Evolutionary conservation across 2,329 filamentous ascomycete genomes (phyloP).

Genomic region (Tolypocladium album): DNA sequence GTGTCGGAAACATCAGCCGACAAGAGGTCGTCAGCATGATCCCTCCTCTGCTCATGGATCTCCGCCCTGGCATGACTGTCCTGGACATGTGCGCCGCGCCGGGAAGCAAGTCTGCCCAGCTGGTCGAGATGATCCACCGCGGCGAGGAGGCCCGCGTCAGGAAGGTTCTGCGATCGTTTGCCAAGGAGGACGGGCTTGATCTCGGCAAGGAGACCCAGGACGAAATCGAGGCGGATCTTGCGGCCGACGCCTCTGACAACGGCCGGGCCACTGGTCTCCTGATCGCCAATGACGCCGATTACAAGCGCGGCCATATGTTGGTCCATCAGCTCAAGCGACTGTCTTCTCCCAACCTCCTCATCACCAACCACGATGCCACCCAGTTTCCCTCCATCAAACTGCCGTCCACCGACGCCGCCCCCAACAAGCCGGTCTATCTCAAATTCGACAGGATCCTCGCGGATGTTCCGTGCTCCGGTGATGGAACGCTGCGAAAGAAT

Average conservation of each 20-base stretch:
- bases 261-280: slow-evolving; percentile 85
- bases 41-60: slow-evolving; percentile 83
- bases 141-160: slow-evolving; percentile 83
- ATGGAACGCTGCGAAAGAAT: slow-evolving; percentile 91
- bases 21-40: slow-evolving; percentile 99
- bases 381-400: slow-evolving; percentile 89
- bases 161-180: slow-evolving; percentile 55
- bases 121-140: slow-evolving; percentile 86
- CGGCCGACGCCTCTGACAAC: slow-evolving; percentile 56
- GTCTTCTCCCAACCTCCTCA: slow-evolving; percentile 90
- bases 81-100: slow-evolving; percentile 94
- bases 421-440: slow-evolving; percentile 57
- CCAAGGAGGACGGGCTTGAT: slow-evolving; percentile 48
- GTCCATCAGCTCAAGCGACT: slow-evolving; percentile 96
- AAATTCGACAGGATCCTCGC: slow-evolving; percentile 96
- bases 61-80: slow-evolving; percentile 83
- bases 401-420: slow-evolving; percentile 44
- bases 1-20: slow-evolving; percentile 91
- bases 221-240: slow-evolving; percentile 40
- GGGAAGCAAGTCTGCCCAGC: slow-evolving; percentile 91
- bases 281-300: slow-evolving; percentile 93
- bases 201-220: slow-evolving; percentile 35
- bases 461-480: slow-evolving; percentile 93
- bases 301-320: slow-evolving; percentile 93
- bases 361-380: slow-evolving; percentile 96